Conservation (phyloP, 2,329 filamentous ascomycete species). For the Alternaria arborescens region DNA sequence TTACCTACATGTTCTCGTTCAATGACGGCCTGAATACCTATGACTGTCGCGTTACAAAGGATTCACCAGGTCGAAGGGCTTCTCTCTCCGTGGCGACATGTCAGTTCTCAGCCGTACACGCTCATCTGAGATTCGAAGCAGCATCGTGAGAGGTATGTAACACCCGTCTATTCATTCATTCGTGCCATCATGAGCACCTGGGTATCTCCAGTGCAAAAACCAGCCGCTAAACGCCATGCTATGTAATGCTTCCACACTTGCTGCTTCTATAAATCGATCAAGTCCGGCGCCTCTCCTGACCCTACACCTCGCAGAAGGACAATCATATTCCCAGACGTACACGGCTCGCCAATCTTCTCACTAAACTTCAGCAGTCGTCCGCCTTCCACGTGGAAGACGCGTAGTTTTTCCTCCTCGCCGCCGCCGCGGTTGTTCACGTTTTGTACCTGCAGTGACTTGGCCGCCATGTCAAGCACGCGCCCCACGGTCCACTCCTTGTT, state of each 20-base stretch:
- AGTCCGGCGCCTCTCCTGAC: slow-evolving; percentile 70
- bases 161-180: not conserved
- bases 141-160: not conserved
- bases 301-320: slow-evolving; percentile 89
- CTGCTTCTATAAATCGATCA: slow-evolving; percentile 63
- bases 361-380: slow-evolving; percentile 86
- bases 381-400: slow-evolving; percentile 93
- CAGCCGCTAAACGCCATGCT: not conserved
- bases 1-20: not conserved
- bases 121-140: not conserved
- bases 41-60: not conserved
- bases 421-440: slow-evolving; percentile 83
- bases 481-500: slow-evolving; percentile 85
- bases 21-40: rapidly evolving
- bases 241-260: not conserved
- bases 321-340: slow-evolving; percentile 87
- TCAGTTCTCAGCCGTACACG: not conserved
- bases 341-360: slow-evolving; percentile 78
- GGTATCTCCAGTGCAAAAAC: slow-evolving; percentile 25
- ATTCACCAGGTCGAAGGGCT: not conserved
- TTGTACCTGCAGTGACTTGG: slow-evolving; percentile 77
- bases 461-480: slow-evolving; percentile 78
- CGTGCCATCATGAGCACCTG: slow-evolving; percentile 3
- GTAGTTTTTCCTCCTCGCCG: slow-evolving; percentile 78
- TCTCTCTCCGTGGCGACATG: not conserved